phyloP scores from a whole-genome alignment of 805 yeast species.

The Zygosaccharomyces bisporus region DNA sequence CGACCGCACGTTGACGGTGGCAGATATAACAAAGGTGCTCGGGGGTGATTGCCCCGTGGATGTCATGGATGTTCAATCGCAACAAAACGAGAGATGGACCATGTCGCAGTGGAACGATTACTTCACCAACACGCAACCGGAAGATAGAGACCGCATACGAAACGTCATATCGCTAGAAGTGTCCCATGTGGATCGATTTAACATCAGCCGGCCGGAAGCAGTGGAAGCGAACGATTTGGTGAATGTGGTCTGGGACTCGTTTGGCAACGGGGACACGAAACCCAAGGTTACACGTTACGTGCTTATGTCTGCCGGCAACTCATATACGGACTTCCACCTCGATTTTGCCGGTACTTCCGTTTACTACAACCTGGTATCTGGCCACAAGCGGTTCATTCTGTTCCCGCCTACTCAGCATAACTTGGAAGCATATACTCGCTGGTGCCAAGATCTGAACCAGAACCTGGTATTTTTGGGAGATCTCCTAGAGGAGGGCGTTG shows the following conservation, averaged over 20 bases:
- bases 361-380: conserved; percentile 77
- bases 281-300: conserved; percentile 74
- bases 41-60: conserved; percentile 66
- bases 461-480: conserved; percentile 63
- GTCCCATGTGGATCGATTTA: conserved; percentile 46
- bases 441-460: conserved; percentile 67
- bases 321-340: conserved; percentile 86
- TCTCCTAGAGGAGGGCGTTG: conserved; percentile 47
- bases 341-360: conserved; percentile 94
- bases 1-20: conserved; percentile 22
- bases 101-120: conserved; percentile 73
- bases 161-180: conserved; percentile 84
- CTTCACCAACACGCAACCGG: conserved; percentile 43
- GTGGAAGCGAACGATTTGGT: conserved; percentile 69
- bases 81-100: conserved; percentile 60
- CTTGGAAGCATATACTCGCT: conserved; percentile 55
- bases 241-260: conserved; percentile 56
- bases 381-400: conserved; percentile 69
- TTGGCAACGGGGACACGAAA: conserved; percentile 27
- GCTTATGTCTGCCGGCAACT: conserved; percentile 75
- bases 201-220: conserved; percentile 60
- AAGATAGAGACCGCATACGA: conserved; percentile 57
- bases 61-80: conserved; percentile 87
- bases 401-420: conserved; percentile 72
- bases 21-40: conserved; percentile 39